phyloP scores from a whole-genome alignment of 305 asterid species.

The Rubia tinctorum region DNA sequence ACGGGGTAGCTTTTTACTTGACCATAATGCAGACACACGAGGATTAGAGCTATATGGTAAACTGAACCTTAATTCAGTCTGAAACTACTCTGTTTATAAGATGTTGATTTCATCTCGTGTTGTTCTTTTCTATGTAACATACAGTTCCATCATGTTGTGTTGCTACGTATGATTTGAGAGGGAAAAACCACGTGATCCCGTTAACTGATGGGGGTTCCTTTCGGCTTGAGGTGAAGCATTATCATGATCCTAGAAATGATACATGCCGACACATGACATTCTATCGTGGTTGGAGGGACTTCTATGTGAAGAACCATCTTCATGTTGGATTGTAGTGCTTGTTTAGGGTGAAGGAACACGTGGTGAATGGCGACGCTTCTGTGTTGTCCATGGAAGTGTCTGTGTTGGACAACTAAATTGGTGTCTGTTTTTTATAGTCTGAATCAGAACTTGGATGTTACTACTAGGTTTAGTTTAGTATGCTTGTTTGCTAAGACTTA shows the following conservation, averaged over 20 bases:
- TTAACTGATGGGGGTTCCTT: background rate
- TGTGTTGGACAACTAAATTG: background rate
- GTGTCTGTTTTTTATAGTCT: background rate
- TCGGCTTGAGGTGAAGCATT: background rate
- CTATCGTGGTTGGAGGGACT: background rate
- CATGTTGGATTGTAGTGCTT: background rate
- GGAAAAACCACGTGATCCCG: background rate
- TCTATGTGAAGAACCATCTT: background rate
- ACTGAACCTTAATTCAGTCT: background rate
- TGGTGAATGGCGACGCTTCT: background rate
- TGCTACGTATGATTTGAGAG: background rate
- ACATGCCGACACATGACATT: background rate
- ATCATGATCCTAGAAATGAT: background rate
- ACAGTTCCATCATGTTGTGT: background rate
- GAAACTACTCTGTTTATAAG: background rate
- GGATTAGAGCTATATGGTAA: background rate
- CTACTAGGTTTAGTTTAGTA: too few relatives aligned
- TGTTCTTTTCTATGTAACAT: background rate
- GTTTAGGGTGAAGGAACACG: background rate
- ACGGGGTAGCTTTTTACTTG: background rate
- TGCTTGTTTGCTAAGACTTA: too few relatives aligned
- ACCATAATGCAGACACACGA: background rate
- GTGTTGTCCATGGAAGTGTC: background rate
- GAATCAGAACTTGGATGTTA: too few relatives aligned
- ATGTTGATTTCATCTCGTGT: background rate